Evolutionary conservation across 1,139 yeast genomes (phyloP).

Genomic region (Starmera stellimalicola): DNA sequence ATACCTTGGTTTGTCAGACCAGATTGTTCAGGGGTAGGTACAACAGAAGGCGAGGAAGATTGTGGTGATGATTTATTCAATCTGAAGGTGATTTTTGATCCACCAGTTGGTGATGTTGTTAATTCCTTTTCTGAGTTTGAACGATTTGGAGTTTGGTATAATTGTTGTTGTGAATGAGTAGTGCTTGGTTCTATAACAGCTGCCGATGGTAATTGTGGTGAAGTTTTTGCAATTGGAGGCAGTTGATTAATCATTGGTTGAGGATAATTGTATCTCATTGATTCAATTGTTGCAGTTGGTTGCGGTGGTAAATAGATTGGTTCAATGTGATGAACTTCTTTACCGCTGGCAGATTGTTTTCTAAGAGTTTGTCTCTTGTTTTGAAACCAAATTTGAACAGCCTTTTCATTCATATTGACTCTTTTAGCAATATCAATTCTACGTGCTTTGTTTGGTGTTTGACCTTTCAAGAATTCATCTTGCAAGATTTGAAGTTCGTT

Average conservation of each 20-base stretch:
- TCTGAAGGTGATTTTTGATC: conserved; percentile 16
- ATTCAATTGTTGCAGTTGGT: conserved; percentile 1
- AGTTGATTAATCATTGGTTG: not conserved
- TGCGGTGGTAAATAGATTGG: conserved; percentile 13
- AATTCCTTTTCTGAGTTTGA: conserved; percentile 3
- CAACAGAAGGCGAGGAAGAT: no score
- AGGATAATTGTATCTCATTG: conserved; percentile 2
- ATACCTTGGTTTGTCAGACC: not conserved
- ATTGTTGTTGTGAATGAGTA: not conserved
- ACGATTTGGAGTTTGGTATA: conserved; percentile 14
- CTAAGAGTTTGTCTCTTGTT: conserved; percentile 78
- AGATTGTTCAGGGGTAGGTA: not conserved
- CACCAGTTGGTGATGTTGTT: conserved; percentile 5
- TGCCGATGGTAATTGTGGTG: not conserved
- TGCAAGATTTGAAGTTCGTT: conserved; percentile 74
- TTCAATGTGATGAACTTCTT: conserved; percentile 22
- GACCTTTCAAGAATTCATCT: conserved; percentile 63
- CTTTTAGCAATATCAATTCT: conserved; percentile 67
- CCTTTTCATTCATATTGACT: conserved; percentile 92
- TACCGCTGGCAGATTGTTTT: conserved; percentile 28
- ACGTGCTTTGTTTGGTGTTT: conserved; percentile 72
- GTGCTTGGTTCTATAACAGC: not conserved
- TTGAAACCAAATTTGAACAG: conserved; percentile 98
- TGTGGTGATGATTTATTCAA: conserved; percentile 5
- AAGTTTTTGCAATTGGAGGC: not conserved